Base-by-base conservation (phyloP, 805 yeast species). In the Saccharomyces kudriavzevii region DNA sequence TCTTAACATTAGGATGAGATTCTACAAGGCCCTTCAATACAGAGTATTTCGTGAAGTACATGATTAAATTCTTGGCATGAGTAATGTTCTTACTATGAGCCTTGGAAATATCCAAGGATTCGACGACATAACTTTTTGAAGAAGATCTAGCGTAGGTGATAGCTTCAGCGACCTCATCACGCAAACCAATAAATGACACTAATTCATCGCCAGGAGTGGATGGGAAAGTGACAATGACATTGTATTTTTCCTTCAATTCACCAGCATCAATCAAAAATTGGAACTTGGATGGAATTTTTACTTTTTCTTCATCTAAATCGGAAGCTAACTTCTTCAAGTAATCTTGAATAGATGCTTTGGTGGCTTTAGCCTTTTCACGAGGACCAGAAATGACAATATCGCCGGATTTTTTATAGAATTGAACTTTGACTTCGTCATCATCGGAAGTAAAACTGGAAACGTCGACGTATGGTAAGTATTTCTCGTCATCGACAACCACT, bases 81-180 rank as follows among this genome's bases (percentile, higher is more conserved):
- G 74, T 68, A 51, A 80, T 65, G 65, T 88, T 81, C 58, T 87
- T 88, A 63, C 89, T 87, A 68, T 94, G 97, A 29, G 98, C 96
- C 70, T 81, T 85, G 10, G 95, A 83, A 69, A 94, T 84, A 63
- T 90, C 96, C 64, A 94, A 76, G 35, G 82, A 72, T 58, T 84
- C 89, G 45, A 84, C 80, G 53, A 77, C 74, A 65, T 77, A 82
- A 52, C 80, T 76, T 49, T 82, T 74, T 31, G 94, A 80, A 45
- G 81, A 74, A 49, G 76, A 67, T 68, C 83, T 79, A 14, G 92
- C 88, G 55, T 71, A 73, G 28, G 74, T 75, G 56, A 85, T 74
- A 20, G 97, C 97, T 17, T 73, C 71, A 11, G 76, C 62, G 50
- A 91, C 78, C 52, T 80, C 76, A 14, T 70, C 60, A n/a, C 77